A percentile compares a stretch with the other conserved stretches of the same genome.
phyloP scores from a whole-genome alignment of 805 yeast species.

The Saturnispora saitoi region DNA sequence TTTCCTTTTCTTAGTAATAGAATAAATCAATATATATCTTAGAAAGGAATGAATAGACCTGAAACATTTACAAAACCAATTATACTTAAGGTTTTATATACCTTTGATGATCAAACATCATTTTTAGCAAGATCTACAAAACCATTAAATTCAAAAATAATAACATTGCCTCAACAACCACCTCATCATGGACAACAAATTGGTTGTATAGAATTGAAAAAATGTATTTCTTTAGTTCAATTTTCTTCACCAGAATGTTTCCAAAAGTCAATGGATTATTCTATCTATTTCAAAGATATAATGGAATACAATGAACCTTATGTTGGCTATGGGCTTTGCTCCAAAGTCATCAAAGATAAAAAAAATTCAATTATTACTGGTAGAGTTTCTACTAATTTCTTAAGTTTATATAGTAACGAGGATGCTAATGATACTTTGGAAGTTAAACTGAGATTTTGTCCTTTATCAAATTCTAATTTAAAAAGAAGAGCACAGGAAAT shows the following conservation, averaged over 20 bases:
- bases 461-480: constrained; percentile 9
- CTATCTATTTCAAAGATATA: constrained; percentile 39
- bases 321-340: constrained; percentile 37
- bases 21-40: not conserved
- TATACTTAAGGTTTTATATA: constrained; percentile 32
- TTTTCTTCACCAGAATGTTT: constrained; percentile 42
- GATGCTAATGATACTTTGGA: constrained; percentile 43
- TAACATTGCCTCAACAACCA: constrained; percentile 31
- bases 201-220: constrained; percentile 35
- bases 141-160: constrained; percentile 32
- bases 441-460: constrained; percentile 42
- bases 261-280: constrained; percentile 34
- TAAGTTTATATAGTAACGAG: constrained; percentile 33
- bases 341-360: constrained; percentile 23
- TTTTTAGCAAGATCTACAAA: constrained; percentile 34
- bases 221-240: constrained; percentile 36
- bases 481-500: not conserved
- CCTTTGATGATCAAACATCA: constrained; percentile 35
- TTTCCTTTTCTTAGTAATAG: not conserved
- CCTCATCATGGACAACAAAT: constrained; percentile 31
- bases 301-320: constrained; percentile 45
- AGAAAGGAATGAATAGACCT: not conserved
- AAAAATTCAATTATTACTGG: constrained; percentile 39
- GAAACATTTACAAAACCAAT: constrained; percentile 21
- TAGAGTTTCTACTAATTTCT: constrained; percentile 49